Conservation (phyloP, 805 yeast genomes). For the Cyberlindnera americana region DNA sequence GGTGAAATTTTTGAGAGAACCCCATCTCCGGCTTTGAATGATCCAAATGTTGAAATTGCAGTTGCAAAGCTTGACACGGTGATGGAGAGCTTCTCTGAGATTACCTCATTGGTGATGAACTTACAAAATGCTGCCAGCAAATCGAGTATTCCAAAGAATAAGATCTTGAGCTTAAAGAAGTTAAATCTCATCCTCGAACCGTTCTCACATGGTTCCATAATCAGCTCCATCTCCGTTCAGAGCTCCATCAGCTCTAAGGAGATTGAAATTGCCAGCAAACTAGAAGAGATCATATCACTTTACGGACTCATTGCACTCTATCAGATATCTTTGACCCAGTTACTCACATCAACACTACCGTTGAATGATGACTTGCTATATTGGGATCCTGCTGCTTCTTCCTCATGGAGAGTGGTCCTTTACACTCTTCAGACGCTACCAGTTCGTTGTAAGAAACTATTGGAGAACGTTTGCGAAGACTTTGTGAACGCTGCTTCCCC, state of each 20-base stretch:
- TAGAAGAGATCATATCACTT: conserved; percentile 30
- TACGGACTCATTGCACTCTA: conserved; percentile 33
- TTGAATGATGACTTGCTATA: conserved; percentile 42
- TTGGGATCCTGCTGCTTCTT: conserved; percentile 38
- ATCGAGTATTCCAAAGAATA: conserved; percentile 7
- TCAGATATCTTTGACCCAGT: conserved; percentile 31
- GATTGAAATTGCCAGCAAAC: conserved; percentile 11
- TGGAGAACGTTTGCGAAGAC: conserved; percentile 26
- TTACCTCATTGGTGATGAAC: conserved; percentile 1
- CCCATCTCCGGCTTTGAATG: neutral
- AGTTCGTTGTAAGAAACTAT: conserved; percentile 16
- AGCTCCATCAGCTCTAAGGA: conserved; percentile 9
- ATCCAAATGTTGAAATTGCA: neutral
- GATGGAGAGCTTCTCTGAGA: conserved; percentile 8
- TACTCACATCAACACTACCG: conserved; percentile 41
- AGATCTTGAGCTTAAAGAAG: conserved; percentile 9
- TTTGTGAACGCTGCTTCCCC: conserved; percentile 18
- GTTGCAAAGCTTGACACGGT: conserved; percentile 5
- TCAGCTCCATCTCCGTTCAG: neutral
- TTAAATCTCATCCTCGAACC: conserved; percentile 12
- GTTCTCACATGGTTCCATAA: conserved; percentile 12
- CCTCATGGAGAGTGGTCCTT: conserved; percentile 30
- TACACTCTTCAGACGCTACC: conserved; percentile 42
- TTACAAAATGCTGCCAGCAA: conserved; percentile 4
- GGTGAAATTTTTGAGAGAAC: neutral